Base-by-base conservation (phyloP, 805 yeast species). In the Wickerhamomyces ciferrii region DNA sequence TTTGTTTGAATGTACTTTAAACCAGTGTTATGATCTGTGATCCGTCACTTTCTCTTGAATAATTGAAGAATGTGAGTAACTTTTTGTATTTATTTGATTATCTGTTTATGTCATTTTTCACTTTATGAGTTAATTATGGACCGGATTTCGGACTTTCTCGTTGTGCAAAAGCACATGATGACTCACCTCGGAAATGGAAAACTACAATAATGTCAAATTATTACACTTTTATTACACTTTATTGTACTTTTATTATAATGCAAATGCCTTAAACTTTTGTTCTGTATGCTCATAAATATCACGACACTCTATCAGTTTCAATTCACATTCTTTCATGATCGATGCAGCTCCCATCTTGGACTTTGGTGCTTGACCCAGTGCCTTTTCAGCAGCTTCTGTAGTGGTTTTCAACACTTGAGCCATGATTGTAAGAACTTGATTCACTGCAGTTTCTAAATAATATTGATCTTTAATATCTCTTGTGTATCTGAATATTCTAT, bases 301-400 rank as follows among this genome's bases (percentile, higher is more conserved):
- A 46, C 76, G 69, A 18, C 85, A 75, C 53, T 83, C 84, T 7
- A 89, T 70, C 17, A 89, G 72, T 39, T 83, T 72, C 44, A 89
- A 70, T 62, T 89, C 97, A 59, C 84, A 82, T 48, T 78, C 77
- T 56, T 80, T 79, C 92, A 89, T 77, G 2, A 75, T 67, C 45
- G 80, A 81, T 3, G 83, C 83, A 27, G 59, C 70, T 39, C 65
- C 78, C 70, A 79, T 83, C 52, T 66, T 75, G 13, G 81, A 81
- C 43, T 62, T 66, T 19, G 72, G 65, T 2, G 61, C 58, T 14
- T 59, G 56, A 4, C 73, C 76, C n/a, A 68, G 59, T 47, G 61
- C 69, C 35, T 51, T 52, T 23, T 54, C 60, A 13, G 70, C 74
- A 53, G 63, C 55, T 18, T 59, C 53, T 43, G 71, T 74, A 0